Evolutionary conservation across 805 yeast genomes (phyloP), one percentile per base, ranked within the genome.

Genomic region (Lipomyces chichibuensis): DNA sequence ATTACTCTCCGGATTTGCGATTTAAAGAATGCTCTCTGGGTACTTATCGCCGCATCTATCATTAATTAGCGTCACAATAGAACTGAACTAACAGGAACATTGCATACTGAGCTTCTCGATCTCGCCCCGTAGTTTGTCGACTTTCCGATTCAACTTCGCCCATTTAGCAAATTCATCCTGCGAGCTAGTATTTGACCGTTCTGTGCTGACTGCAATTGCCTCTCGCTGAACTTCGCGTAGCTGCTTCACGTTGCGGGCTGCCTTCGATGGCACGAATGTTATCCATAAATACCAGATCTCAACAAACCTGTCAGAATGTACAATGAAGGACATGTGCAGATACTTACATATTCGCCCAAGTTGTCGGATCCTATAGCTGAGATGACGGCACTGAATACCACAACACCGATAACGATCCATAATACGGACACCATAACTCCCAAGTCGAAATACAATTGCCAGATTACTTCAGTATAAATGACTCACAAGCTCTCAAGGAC

Each of bases 121-220:
- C 67, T 89, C 86, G 17, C 77, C 80, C 56, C 82, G 81, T 60
- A 90, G 74, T 66, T 84, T 83, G 71, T 88, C 92, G 65, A 83
- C 79, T 72, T 83, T 84, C 59, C 99, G 84, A 74, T 92, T 93
- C 69, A 93, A 82, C 76, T 92, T 92, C 0, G 98, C 96, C 98
- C 98, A 95, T 74, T 85, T 88, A 35, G 98, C 97, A 77, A 94
- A 95, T 74, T 95, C 88, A 76, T 95, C 98, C 77, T 94, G 97
- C 1, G 98, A 94, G 64, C 91, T 85, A 9, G 92, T 84, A 1
- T 82, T 69, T 37, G 85, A 80, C 68, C 92, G 84, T 72, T 87
- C 85, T 14, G 79, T 81, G 71, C 84, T 81, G 27, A 86, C 74
- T 23, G 79, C 76, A 17, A 77, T 75, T 60, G 87, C 84, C 69